Conservation (phyloP, 2,329 filamentous ascomycete species). For the Talaromyces atroroseus region DNA sequence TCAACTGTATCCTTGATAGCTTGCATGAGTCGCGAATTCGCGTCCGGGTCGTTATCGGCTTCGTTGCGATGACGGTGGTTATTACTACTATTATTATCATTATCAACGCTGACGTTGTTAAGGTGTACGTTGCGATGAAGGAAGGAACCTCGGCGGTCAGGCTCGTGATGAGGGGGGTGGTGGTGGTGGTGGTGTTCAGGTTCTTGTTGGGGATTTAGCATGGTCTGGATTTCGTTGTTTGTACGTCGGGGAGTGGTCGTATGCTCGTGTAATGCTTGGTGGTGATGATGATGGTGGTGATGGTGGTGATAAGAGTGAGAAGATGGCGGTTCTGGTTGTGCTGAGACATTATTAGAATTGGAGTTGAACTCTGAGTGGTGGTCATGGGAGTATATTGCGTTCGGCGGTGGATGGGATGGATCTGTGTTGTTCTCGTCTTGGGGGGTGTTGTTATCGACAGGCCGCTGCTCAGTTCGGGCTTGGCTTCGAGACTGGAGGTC, state of each 20-base stretch:
- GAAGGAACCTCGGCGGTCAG: constrained; percentile 2
- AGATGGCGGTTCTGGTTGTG: constrained; percentile 6
- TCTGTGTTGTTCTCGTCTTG: constrained; percentile 4
- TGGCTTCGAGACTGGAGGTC: constrained; percentile 21
- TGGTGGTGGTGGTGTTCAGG: constrained; percentile 16
- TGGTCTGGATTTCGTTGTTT: constrained; percentile 32
- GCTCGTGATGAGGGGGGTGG: constrained; percentile 12
- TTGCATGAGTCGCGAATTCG: constrained; percentile 37
- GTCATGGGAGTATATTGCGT: not conserved
- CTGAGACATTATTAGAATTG: not conserved
- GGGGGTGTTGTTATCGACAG: constrained; percentile 4
- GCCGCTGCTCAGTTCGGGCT: constrained; percentile 11
- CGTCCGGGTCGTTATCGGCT: constrained; percentile 34
- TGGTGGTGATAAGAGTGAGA: constrained; percentile 17
- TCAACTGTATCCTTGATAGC: constrained; percentile 39
- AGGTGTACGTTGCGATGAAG: constrained; percentile 14
- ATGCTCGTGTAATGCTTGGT: constrained; percentile 18
- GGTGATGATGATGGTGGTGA: constrained; percentile 19
- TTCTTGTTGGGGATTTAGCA: constrained; percentile 10
- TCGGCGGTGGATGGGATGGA: not conserved
- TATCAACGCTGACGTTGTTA: constrained; percentile 15
- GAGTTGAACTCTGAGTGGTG: not conserved
- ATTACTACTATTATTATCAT: constrained; percentile 21
- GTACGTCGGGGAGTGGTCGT: constrained; percentile 30
- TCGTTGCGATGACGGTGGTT: constrained; percentile 14